Base-by-base conservation (phyloP, 2,329 filamentous ascomycete genomes). In the Botrytis paeoniae region DNA sequence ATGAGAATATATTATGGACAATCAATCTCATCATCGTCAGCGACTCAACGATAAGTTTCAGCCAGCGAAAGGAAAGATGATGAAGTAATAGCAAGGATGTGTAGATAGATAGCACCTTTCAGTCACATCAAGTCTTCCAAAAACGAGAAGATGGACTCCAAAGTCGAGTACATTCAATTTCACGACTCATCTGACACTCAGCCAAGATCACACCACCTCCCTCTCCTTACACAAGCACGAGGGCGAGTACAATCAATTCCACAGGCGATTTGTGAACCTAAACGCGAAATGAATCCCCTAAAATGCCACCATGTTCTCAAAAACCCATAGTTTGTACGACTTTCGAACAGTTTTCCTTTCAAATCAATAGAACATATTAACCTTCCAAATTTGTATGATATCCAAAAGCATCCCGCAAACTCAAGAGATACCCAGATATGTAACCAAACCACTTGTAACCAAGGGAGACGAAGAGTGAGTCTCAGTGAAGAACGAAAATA, bases 1-100 rank as follows among this genome's bases (percentile, higher is more conserved):
- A n/a, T 61, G 14, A n/a, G 22, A 39, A 37, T 2, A 4, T 1
- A 3, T 25, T 0, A n/a, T 9, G 1, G 1, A 7, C 16, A 4
- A n/a, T 16, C 22, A n/a, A 4, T 4, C 9, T 35, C 5, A 32
- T 3, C 2, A 16, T 29, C 3, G 16, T 12, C 57, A 32, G 0
- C 4, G 35, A 39, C 12, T n/a, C 22, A 3, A n/a, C 2, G 1
- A n/a, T 18, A 61, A 18, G 3, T 9, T 14, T n/a, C 12, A n/a
- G 22, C 9, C 3, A 12, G 5, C 29, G 12, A 60, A 61, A 18
- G 1, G 1, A n/a, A 16, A 20, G 0, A 14, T 8, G 14, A 25
- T 37, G 22, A 7, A 9, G 25, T 25, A 4, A 39, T n/a, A 12
- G 22, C 12, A 37, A 16, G 7, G 25, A 61, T 7, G 1, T 16